Evolutionary conservation across 2,329 filamentous ascomycete species (phyloP).

Genomic region (Talaromyces piceae): DNA sequence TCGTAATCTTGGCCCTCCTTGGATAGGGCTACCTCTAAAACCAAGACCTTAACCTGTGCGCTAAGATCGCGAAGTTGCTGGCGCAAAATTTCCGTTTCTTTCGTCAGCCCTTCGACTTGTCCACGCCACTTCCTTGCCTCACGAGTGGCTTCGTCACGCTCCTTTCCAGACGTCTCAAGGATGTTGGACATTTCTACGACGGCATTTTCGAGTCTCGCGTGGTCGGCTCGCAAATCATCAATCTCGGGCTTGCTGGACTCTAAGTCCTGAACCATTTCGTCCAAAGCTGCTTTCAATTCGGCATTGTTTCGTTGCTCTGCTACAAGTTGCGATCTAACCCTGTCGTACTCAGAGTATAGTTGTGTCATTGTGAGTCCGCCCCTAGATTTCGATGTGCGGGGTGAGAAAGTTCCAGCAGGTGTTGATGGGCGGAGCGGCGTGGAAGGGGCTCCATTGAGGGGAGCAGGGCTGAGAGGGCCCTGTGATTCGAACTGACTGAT

Average conservation of each 20-base stretch:
- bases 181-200: constrained; percentile 77
- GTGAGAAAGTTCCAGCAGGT: constrained; percentile 44
- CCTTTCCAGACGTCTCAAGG: constrained; percentile 71
- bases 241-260: constrained; percentile 84
- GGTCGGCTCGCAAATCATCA: constrained; percentile 74
- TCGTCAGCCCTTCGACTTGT: constrained; percentile 54
- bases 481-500: constrained; percentile 52
- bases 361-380: constrained; percentile 54
- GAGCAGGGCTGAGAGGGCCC: constrained; percentile 44
- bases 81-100: constrained; percentile 69
- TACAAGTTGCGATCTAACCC: constrained; percentile 61
- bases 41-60: constrained; percentile 79
- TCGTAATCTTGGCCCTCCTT: constrained; percentile 77
- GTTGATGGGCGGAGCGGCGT: constrained; percentile 46
- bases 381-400: constrained; percentile 47
- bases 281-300: constrained; percentile 67
- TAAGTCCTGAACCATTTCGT: constrained; percentile 76
- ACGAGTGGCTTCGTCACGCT: constrained; percentile 71
- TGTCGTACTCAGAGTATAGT: constrained; percentile 55
- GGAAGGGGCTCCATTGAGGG: constrained; percentile 41
- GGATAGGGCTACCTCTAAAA: constrained; percentile 72
- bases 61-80: constrained; percentile 85
- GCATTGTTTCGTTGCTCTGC: constrained; percentile 67
- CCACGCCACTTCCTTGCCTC: constrained; percentile 70
- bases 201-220: constrained; percentile 70